Conservation (phyloP, 225 moss, liverwort and hornwort species). For the Takakia lepidozioides region DNA sequence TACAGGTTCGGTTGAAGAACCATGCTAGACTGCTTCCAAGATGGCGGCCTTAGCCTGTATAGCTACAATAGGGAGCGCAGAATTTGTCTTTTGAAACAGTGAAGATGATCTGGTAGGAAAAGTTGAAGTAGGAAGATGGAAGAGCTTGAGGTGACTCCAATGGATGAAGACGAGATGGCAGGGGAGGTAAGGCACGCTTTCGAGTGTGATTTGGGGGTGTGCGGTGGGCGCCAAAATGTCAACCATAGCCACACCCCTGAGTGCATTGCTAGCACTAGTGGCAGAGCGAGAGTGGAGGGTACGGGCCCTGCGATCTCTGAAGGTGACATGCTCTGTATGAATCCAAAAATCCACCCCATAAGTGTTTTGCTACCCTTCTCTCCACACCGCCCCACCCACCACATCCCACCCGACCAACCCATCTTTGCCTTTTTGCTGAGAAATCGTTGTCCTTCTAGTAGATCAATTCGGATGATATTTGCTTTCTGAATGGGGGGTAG, state of each 20-base stretch:
- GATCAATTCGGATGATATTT: too few species aligned
- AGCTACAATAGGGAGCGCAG: too few species aligned
- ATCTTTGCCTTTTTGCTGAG: neutral
- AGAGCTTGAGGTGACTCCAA: constrained; percentile 50
- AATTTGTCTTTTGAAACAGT: too few species aligned
- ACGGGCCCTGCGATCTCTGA: constrained; percentile 11
- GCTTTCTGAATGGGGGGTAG: too few species aligned
- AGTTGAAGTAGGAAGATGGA: constrained; percentile 52
- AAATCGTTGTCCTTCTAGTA: too few species aligned
- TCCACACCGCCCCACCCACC: neutral
- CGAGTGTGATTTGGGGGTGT: constrained; percentile 73
- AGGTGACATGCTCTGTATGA: too few species aligned
- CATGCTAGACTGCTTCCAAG: too few species aligned
- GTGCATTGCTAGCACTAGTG: constrained; percentile 59
- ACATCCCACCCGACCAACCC: neutral
- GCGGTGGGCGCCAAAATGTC: constrained; percentile 64
- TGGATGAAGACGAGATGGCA: constrained; percentile 65
- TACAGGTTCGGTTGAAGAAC: too few species aligned
- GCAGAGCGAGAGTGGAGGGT: constrained; percentile 33
- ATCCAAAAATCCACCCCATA: too few species aligned
- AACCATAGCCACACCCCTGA: constrained; percentile 58
- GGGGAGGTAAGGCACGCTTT: constrained; percentile 58
- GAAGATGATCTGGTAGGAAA: too few species aligned
- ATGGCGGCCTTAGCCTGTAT: too few species aligned
- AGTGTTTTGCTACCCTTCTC: neutral